Conservation (phyloP, 306 rosid genomes). For the Comarum palustre region DNA sequence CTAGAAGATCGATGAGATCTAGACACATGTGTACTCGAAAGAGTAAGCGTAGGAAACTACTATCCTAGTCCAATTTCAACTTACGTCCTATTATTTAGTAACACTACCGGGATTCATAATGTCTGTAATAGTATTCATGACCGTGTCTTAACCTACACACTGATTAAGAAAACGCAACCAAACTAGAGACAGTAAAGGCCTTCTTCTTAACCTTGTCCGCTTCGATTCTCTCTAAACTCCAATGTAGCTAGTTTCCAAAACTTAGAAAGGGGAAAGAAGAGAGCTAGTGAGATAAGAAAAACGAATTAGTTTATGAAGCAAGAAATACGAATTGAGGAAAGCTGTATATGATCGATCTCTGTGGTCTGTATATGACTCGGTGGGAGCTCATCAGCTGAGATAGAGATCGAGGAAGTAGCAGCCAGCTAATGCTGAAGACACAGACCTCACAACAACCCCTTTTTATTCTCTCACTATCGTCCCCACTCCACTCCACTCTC, state of each 20-base stretch:
- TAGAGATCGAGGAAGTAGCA: slow-evolving; percentile 38
- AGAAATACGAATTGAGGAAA: neutral
- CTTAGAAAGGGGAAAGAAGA: neutral
- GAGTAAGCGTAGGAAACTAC: neutral
- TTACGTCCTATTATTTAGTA: neutral
- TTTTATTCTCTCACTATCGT: slow-evolving; percentile 2
- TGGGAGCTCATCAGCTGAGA: slow-evolving; percentile 21
- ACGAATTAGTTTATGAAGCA: neutral
- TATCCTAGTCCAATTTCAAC: neutral
- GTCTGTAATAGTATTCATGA: no score
- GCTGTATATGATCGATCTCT: neutral
- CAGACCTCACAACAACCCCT: slow-evolving; percentile 63
- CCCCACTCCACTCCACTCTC: slow-evolving; percentile 21
- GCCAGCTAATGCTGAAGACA: slow-evolving; percentile 62
- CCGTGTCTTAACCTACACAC: no score
- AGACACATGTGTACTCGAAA: neutral
- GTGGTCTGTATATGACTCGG: slow-evolving; percentile 16
- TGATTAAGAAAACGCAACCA: neutral
- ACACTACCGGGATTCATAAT: neutral
- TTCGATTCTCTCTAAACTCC: neutral
- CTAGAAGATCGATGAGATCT: neutral
- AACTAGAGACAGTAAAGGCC: neutral
- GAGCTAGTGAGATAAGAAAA: neutral
- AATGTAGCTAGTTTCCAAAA: neutral
- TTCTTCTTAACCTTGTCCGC: neutral